A percentile compares a stretch with the other conserved stretches of the same genome.
These are phyloP conservation scores for Chaetoceros muelleri DNA, from an alignment of 108 stramenopile species.

Conservation along the genomic window DNA sequence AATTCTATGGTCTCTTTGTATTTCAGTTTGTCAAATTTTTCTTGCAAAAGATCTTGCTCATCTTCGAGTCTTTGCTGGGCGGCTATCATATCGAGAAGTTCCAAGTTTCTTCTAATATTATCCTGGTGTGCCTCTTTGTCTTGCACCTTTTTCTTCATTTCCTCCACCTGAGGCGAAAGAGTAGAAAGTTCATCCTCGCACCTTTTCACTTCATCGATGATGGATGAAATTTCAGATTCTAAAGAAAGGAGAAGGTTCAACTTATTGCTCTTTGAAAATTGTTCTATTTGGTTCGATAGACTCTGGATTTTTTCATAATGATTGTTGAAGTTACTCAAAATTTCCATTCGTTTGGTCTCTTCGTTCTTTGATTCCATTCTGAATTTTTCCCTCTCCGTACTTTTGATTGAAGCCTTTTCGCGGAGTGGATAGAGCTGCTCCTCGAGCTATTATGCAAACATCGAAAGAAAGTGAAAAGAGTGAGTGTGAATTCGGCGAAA, in stretches of 20 bases:
- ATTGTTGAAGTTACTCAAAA: slow-evolving; percentile 10
- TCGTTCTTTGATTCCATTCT: slow-evolving; percentile 22
- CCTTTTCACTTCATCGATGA: slow-evolving; percentile 16
- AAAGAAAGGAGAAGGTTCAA: slow-evolving; percentile 24
- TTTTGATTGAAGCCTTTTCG: slow-evolving; percentile 27
- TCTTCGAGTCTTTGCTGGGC: slow-evolving; percentile 23
- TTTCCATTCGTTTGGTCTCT: slow-evolving; percentile 17
- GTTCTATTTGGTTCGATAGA: slow-evolving; percentile 19
- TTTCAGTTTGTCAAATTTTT: neutral
- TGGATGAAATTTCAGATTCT: slow-evolving; percentile 14
- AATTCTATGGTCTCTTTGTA: neutral
- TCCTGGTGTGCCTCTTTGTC: slow-evolving; percentile 61
- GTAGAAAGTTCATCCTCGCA: slow-evolving; percentile 35
- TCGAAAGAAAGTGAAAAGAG: too few relatives aligned
- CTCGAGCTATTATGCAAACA: too few relatives aligned
- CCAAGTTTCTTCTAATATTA: slow-evolving; percentile 52
- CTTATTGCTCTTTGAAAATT: slow-evolving; percentile 13
- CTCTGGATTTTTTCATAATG: slow-evolving; percentile 15
- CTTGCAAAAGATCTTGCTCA: slow-evolving; percentile 11
- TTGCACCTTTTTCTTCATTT: slow-evolving; percentile 38
- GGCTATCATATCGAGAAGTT: slow-evolving; percentile 27
- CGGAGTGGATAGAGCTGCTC: slow-evolving; percentile 38
- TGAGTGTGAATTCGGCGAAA: too few relatives aligned
- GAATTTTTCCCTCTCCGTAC: slow-evolving; percentile 20
- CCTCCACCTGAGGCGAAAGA: slow-evolving; percentile 35